These are phyloP conservation scores for Taphrina pruni DNA, from an alignment of 1,139 yeast genomes.

Conservation along the genomic window DNA sequence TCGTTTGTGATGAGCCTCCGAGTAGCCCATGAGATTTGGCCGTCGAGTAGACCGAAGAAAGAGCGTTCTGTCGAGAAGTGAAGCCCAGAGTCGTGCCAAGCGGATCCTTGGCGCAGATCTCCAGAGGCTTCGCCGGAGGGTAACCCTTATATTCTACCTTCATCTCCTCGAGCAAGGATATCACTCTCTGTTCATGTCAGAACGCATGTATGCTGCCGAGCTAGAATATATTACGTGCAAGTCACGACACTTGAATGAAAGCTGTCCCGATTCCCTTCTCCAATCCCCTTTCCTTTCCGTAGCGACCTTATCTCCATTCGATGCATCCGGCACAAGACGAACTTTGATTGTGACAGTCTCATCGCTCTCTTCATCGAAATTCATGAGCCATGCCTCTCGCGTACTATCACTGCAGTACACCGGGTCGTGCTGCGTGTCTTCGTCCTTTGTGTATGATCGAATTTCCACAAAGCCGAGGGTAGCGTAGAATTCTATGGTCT, in stretches of 20 bases:
- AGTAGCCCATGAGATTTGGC: constrained; percentile 4
- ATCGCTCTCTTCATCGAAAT: constrained; percentile 55
- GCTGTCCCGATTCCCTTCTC: constrained; percentile 15
- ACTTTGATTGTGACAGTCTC: constrained; percentile 51
- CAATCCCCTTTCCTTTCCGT: constrained; percentile 46
- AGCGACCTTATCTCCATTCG: constrained; percentile 46
- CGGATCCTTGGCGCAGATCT: constrained; percentile 65
- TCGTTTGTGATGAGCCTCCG: not conserved
- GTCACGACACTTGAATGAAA: constrained; percentile 20
- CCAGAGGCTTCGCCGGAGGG: constrained; percentile 48
- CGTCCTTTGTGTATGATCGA: constrained; percentile 57
- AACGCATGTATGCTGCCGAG: not conserved
- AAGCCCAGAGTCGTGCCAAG: constrained; percentile 67
- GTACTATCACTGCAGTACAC: constrained; percentile 45
- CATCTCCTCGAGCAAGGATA: constrained; percentile 52
- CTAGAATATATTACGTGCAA: constrained; percentile 2
- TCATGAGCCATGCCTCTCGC: constrained; percentile 64
- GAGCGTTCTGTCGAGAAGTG: constrained; percentile 54
- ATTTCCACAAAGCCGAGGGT: constrained; percentile 62
- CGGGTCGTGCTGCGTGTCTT: not conserved
- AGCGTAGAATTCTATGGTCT: constrained; percentile 61
- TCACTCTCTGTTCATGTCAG: constrained; percentile 14
- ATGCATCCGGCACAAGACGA: constrained; percentile 46
- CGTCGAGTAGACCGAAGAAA: constrained; percentile 45
- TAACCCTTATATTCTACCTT: constrained; percentile 14